Conservation (phyloP, 805 yeast species). For the Cyberlindnera mississippiensis region DNA sequence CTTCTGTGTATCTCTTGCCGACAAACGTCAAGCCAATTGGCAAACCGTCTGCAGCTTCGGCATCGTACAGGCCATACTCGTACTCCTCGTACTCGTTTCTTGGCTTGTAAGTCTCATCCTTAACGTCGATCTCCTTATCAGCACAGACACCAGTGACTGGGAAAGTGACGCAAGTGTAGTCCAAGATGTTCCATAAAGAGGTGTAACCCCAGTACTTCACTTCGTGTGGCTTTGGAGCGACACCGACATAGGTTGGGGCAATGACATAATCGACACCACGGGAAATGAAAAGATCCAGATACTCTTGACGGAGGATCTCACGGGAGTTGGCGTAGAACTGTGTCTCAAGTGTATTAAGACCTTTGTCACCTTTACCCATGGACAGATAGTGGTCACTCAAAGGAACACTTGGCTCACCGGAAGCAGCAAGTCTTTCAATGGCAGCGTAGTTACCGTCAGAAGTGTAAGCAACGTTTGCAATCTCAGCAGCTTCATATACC, state of each 20-base stretch:
- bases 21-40: constrained; percentile 49
- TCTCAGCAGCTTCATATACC: constrained; percentile 54
- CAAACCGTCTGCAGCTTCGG: constrained; percentile 50
- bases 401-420: constrained; percentile 68
- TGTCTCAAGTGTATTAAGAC: constrained; percentile 45
- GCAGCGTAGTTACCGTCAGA: constrained; percentile 68
- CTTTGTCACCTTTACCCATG: constrained; percentile 53
- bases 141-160: constrained; percentile 42
- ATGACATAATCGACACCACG: constrained; percentile 61
- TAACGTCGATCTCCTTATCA: constrained; percentile 44
- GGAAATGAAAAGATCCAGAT: constrained; percentile 47
- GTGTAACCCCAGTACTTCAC: constrained; percentile 81
- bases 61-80: constrained; percentile 27
- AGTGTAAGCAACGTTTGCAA: constrained; percentile 51
- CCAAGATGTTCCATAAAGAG: constrained; percentile 66
- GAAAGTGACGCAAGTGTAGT: constrained; percentile 61
- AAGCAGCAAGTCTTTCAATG: constrained; percentile 43
- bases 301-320: constrained; percentile 56
- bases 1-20: constrained; percentile 49
- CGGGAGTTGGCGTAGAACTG: constrained; percentile 51
- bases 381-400: constrained; percentile 60
- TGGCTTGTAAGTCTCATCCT: constrained; percentile 30
- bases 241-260: constrained; percentile 64
- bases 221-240: constrained; percentile 63
- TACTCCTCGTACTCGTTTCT: constrained; percentile 32